Evolutionary conservation across 257 asterid species (phyloP).

Genomic region (Prunella vulgaris): DNA sequence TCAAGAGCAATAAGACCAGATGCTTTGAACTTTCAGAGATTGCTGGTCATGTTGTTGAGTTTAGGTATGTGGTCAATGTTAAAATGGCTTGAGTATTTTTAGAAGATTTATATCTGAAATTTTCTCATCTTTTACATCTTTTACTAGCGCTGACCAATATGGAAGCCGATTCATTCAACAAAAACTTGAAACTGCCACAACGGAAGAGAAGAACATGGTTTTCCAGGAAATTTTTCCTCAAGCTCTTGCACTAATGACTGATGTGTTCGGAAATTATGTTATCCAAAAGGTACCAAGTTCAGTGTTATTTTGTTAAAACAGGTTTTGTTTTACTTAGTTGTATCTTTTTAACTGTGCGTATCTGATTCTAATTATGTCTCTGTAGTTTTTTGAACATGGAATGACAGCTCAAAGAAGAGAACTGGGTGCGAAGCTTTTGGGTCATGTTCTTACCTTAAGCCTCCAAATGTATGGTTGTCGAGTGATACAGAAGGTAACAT

Average conservation of each 20-base stretch:
- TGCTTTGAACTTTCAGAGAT: conserved; percentile 90
- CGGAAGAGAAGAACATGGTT: conserved; percentile 86
- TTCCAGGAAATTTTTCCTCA: conserved; percentile 88
- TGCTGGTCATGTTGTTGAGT: conserved; percentile 90
- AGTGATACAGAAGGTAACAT: conserved; percentile 89
- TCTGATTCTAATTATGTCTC: conserved; percentile 10
- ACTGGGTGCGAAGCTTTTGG: conserved; percentile 74
- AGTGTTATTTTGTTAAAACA: background rate
- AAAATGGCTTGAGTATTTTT: background rate
- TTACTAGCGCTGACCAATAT: conserved; percentile 80
- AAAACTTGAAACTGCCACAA: conserved; percentile 89
- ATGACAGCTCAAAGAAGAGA: conserved; percentile 88
- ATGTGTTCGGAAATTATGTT: conserved; percentile 93
- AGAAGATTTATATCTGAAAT: conserved; percentile 15
- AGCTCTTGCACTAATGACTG: conserved; percentile 88
- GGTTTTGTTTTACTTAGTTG: background rate
- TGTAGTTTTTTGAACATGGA: conserved; percentile 93
- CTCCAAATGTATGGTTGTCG: conserved; percentile 99
- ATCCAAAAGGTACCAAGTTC: conserved; percentile 72
- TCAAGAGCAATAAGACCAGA: conserved; percentile 87
- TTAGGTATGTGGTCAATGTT: conserved; percentile 49
- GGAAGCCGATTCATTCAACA: conserved; percentile 99
- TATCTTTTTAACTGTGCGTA: conserved; percentile 2
- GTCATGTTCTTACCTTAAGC: conserved; percentile 86
- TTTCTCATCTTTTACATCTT: conserved; percentile 11